These are phyloP conservation scores for Nymphaea thermarum DNA, from an alignment of 164 flowering plant genomes.

Conservation along the genomic window DNA sequence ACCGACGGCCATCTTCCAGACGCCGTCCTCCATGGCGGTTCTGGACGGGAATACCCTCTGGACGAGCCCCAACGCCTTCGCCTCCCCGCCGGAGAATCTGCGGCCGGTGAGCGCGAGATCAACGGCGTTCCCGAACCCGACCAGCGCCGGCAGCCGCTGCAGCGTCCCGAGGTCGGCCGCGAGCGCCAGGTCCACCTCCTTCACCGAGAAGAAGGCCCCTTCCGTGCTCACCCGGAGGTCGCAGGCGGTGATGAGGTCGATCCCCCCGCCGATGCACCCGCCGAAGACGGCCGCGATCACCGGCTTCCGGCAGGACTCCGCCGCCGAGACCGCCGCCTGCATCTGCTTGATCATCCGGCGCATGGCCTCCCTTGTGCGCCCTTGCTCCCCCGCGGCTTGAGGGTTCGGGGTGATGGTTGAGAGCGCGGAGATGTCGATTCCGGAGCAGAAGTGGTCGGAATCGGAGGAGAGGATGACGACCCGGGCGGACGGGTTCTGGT, in stretches of 20 bases:
- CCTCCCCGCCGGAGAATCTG: constrained; percentile 51
- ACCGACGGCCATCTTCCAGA: constrained; percentile 55
- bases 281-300: constrained; percentile 66
- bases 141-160: constrained; percentile 78
- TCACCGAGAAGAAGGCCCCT: constrained; percentile 62
- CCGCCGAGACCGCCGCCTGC: constrained; percentile 60
- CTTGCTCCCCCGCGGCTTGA: constrained; percentile 25
- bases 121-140: constrained; percentile 67
- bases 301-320: constrained; percentile 76
- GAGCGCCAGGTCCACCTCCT: constrained; percentile 81
- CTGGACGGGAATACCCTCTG: constrained; percentile 45
- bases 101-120: constrained; percentile 79
- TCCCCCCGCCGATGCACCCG: constrained; percentile 77
- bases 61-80: constrained; percentile 65
- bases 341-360: constrained; percentile 44
- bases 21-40: constrained; percentile 40
- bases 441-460: constrained; percentile 72
- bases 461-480: constrained; percentile 55
- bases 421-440: constrained; percentile 55
- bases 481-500: constrained; percentile 42
- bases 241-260: constrained; percentile 78
- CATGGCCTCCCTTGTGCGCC: constrained; percentile 44
- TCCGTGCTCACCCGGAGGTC: constrained; percentile 59
- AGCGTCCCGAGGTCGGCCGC: constrained; percentile 80
- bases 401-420: not conserved